Evolutionary conservation across 169 alveolate species (phyloP), one percentile per base, ranked within the genome.

Genomic region (Eimeria acervulina): DNA sequence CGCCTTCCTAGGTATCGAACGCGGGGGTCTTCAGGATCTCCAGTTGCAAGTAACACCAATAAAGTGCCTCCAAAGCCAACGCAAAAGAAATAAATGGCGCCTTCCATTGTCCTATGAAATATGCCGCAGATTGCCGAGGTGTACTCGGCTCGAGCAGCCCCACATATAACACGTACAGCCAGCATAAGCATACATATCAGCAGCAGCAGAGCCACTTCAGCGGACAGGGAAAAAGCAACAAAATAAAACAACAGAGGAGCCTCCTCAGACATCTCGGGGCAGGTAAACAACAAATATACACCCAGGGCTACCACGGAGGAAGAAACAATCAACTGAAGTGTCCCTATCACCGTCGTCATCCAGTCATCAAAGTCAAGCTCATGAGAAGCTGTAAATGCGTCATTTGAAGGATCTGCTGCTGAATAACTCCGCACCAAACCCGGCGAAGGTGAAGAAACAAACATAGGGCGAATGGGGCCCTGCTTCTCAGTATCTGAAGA

Each of bases 351-450:
- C 7, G 90, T 72, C 3, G 88, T 55, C 88, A 66, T 63, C 76
- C 74, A 74, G 88, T 66, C 90, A 12, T 93, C 96, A 38, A 93
- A 52, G 63, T 93, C 96, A 17, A 80, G 61, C 90, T 93, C 96
- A 28, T 93, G 96, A 12, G 90, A 33, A 51, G 74, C 96, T 1
- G 96, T 93, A 44, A 93, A 93, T 1, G 96, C 96, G 28, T 93
- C 96, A n/a, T 93, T 93, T 0, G 90, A 12, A 13, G 90, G 80
- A 68, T 93, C 96, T 38, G 80, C 47, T 15, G 68, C 51, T 23
- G 96, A 93, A 68, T 93, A 93, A 23, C 93, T 84, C 26, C 93
- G 15, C 23, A 84, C 93, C 21, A 84, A 44, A 15, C 80, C 93
- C 7, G 93, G 93, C 1, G 93, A 38, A 42, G 59, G 78, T 1